Conservation (phyloP, 352 stramenopile genomes). For the Phytopythium vexans region DNA sequence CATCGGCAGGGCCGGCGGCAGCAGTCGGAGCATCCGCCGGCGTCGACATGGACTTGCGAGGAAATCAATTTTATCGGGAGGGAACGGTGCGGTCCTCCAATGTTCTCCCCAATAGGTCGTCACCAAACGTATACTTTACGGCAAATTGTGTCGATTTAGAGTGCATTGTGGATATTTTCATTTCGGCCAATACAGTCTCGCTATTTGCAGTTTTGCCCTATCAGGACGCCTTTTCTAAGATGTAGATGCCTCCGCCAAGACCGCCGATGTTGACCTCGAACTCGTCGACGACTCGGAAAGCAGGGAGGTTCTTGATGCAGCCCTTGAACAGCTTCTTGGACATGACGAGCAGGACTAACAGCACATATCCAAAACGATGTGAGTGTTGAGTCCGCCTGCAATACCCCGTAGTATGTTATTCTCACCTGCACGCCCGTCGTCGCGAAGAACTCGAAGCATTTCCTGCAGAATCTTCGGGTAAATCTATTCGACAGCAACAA, state of each 20-base stretch:
- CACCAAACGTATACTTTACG: too few relatives aligned
- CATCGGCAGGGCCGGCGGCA: not conserved
- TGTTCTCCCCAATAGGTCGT: too few relatives aligned
- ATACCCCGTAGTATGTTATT: too few relatives aligned
- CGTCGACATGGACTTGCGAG: too few relatives aligned
- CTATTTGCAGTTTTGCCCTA: too few relatives aligned
- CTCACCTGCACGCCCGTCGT: conserved; percentile 44
- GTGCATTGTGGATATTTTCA: not conserved
- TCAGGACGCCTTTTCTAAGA: conserved; percentile 49
- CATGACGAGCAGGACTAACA: conserved; percentile 63
- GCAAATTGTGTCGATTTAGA: not conserved
- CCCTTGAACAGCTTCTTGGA: conserved; percentile 76
- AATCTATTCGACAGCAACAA: conserved; percentile 27
- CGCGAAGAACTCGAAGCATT: conserved; percentile 55
- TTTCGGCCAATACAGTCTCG: too few relatives aligned
- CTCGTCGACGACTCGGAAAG: conserved; percentile 32
- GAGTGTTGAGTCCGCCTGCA: too few relatives aligned
- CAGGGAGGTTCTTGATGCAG: conserved; percentile 34
- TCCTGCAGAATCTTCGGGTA: conserved; percentile 79
- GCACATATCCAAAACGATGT: not conserved
- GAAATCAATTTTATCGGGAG: too few relatives aligned
- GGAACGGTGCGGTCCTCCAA: too few relatives aligned
- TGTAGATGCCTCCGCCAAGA: conserved; percentile 55
- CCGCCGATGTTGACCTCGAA: conserved; percentile 78
- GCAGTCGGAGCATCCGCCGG: too few relatives aligned